Conservation (phyloP, 2,329 filamentous ascomycete genomes). For the Diaporthe vaccinii region DNA sequence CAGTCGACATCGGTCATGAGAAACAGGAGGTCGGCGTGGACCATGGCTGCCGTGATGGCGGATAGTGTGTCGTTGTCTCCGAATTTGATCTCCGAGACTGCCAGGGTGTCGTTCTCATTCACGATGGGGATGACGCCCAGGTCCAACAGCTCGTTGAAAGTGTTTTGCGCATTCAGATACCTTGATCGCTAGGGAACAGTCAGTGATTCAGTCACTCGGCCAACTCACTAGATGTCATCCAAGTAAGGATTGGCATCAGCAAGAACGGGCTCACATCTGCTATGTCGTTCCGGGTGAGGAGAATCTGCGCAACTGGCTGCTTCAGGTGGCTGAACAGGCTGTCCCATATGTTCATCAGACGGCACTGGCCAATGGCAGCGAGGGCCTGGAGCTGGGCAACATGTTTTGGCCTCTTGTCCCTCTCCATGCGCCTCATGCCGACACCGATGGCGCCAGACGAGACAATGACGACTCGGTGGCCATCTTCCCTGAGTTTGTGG, state of each 20-base stretch:
- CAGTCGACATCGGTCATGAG: slow-evolving; percentile 99
- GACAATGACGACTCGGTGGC: slow-evolving; percentile 94
- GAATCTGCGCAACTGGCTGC: slow-evolving; percentile 93
- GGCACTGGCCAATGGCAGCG: slow-evolving; percentile 95
- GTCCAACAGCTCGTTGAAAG: slow-evolving; percentile 87
- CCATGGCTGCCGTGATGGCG: slow-evolving; percentile 96
- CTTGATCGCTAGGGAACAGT: slow-evolving; percentile 76
- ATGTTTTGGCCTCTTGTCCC: slow-evolving; percentile 89
- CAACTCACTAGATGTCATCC: neutral
- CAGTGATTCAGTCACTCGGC: slow-evolving; percentile 39
- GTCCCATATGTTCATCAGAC: slow-evolving; percentile 96
- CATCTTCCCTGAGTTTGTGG: slow-evolving; percentile 87
- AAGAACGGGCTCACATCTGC: slow-evolving; percentile 76
- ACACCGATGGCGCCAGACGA: slow-evolving; percentile 98
- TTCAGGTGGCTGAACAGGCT: slow-evolving; percentile 88
- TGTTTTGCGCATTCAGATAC: slow-evolving; percentile 97
- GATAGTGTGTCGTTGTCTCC: slow-evolving; percentile 98
- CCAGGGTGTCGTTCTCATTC: slow-evolving; percentile 97
- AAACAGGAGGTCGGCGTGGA: slow-evolving; percentile 95
- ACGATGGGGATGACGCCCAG: slow-evolving; percentile 99
- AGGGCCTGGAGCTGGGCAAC: slow-evolving; percentile 91
- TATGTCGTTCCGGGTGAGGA: slow-evolving; percentile 96
- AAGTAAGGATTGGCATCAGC: neutral
- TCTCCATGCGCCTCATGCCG: slow-evolving; percentile 89
- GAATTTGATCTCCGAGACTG: slow-evolving; percentile 99